Conservation (phyloP, 257 asterid genomes). For the Mentha longifolia region DNA sequence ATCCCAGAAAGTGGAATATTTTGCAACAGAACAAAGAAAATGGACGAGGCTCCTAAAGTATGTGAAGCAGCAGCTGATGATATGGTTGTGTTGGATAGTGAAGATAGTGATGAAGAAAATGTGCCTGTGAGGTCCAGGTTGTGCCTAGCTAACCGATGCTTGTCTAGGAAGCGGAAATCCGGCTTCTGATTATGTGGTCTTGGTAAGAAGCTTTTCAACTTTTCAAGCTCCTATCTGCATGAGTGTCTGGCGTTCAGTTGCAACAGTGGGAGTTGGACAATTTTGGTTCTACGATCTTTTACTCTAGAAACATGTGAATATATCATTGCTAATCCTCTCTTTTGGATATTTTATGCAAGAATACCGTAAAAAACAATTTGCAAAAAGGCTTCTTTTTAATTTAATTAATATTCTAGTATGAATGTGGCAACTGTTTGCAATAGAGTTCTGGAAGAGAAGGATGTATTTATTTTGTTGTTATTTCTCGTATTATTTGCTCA, state of each 20-base stretch:
- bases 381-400: neutral
- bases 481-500: neutral
- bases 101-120: conserved; percentile 72
- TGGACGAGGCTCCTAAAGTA: conserved; percentile 11
- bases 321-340: neutral
- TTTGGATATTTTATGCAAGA: neutral
- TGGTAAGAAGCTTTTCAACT: too few species aligned
- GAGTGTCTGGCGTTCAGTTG: neutral
- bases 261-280: neutral
- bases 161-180: conserved; percentile 56
- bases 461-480: neutral
- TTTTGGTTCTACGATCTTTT: neutral
- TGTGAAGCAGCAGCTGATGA: conserved; percentile 37
- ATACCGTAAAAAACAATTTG: neutral
- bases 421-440: neutral
- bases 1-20: conserved; percentile 32
- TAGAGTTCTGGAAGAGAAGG: neutral
- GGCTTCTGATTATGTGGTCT: neutral
- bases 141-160: conserved; percentile 50
- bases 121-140: conserved; percentile 57
- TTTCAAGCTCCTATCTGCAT: neutral
- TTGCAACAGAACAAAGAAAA: conserved; percentile 26
- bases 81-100: conserved; percentile 77
- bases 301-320: neutral
- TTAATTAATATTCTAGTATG: neutral